Conservation (phyloP, 2,329 filamentous ascomycete genomes). For the Kalaharituber pfeilii region DNA sequence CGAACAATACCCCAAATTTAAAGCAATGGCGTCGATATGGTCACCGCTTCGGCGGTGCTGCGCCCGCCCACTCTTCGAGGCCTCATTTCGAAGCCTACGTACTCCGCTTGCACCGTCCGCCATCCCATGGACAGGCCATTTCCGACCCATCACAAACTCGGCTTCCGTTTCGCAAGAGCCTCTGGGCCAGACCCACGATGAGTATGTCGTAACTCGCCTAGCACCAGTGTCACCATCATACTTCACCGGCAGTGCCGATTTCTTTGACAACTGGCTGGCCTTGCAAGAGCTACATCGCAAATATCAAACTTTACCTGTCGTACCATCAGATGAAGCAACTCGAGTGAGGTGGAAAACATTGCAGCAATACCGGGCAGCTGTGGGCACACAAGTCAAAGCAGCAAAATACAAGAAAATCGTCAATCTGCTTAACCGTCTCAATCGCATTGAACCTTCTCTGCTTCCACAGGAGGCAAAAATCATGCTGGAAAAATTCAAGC, state of each 20-base stretch:
- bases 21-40: neutral
- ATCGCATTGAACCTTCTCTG: slow-evolving; percentile 65
- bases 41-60: neutral
- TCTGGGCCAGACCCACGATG: neutral
- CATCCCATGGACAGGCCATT: too few species aligned
- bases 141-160: neutral
- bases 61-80: neutral
- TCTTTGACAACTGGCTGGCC: slow-evolving; percentile 66
- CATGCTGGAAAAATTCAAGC: slow-evolving; percentile 52
- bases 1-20: too few species aligned
- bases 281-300: slow-evolving; percentile 55
- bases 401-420: slow-evolving; percentile 66
- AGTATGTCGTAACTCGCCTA: slow-evolving; percentile 40
- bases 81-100: too few species aligned
- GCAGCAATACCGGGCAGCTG: slow-evolving; percentile 51
- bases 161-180: neutral
- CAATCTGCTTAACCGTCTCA: slow-evolving; percentile 57
- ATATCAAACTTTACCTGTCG: slow-evolving; percentile 54
- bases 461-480: slow-evolving; percentile 51
- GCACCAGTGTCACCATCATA: slow-evolving; percentile 82
- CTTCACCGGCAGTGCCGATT: slow-evolving; percentile 69
- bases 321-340: slow-evolving; percentile 48
- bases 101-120: too few species aligned
- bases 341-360: slow-evolving; percentile 67
- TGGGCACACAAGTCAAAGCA: slow-evolving; percentile 55